Evolutionary conservation across 495 filamentous ascomycete species (phyloP), one percentile per base, ranked within the genome.

Genomic region (Penicillium paxilli): DNA sequence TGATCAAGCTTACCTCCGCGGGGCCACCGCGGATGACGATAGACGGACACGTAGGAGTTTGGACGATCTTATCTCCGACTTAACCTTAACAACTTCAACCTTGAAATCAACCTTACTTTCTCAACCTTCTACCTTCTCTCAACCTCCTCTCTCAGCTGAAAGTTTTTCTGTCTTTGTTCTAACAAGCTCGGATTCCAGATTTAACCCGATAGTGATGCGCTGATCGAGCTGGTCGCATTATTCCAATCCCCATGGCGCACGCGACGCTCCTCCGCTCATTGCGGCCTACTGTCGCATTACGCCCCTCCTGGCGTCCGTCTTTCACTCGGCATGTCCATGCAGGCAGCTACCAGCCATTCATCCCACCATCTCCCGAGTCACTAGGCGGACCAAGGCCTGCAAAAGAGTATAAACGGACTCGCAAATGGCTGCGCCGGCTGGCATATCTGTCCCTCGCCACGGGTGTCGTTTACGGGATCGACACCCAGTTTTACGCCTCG

Each of bases 341-440:
- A 2, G 60, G 65, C 53, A 51, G 60, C 49, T 91, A 87, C 71
- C 78, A 87, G 52, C 83, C 88, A n/a, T 83, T 96, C 46, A 81
- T 79, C 6, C 93, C 93, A 17, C 92, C 92, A 2, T 81, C 88
- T 5, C 93, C 93, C 2, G 78, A 77, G 47, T 87, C 86, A n/a
- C 80, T 98, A 30, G 89, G 89, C 33, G 86, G 84, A 62, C 85
- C 92, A 9, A 75, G 68, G n/a, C 72, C 82, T 1, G 81, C 89
- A 14, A 83, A 83, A 63, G 71, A 70, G 32, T 91, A 86, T 71
- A 75, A 66, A 19, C 87, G 85, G 28, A 82, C 79, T 17, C 79
- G 84, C 11, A 89, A 83, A 86, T 95, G 87, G 85, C 75, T 81
- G 12, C 87, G 90, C 8, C 84, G 91, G 20, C 68, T 95, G 5